Evolutionary conservation across 148 eudicot species (phyloP).

Genomic region (Fagopyrum homotropicum): DNA sequence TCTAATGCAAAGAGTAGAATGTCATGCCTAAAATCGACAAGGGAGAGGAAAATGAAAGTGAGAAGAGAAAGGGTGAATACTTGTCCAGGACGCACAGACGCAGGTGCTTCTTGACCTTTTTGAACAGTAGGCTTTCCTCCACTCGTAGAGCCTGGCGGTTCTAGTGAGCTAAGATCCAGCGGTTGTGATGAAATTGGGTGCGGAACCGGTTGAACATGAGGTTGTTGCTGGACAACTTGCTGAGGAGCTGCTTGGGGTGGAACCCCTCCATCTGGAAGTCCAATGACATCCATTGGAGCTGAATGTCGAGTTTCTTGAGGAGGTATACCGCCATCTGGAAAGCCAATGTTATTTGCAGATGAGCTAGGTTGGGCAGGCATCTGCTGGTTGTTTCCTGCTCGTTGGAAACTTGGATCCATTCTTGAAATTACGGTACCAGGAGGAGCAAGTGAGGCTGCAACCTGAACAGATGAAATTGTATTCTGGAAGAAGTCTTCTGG

Average conservation of each 20-base stretch:
- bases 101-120: slow-evolving; percentile 47
- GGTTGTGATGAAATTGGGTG: slow-evolving; percentile 53
- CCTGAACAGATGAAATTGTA: slow-evolving; percentile 84
- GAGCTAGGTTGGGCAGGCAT: slow-evolving; percentile 33
- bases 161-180: slow-evolving; percentile 78
- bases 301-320: slow-evolving; percentile 50
- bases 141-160: slow-evolving; percentile 47
- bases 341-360: slow-evolving; percentile 40
- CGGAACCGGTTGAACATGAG: slow-evolving; percentile 43
- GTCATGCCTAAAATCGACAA: not conserved
- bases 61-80: slow-evolving; percentile 24
- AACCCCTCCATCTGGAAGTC: slow-evolving; percentile 89
- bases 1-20: not conserved
- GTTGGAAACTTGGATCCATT: slow-evolving; percentile 62
- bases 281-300: slow-evolving; percentile 39
- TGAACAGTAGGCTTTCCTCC: slow-evolving; percentile 49
- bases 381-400: slow-evolving; percentile 31
- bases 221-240: slow-evolving; percentile 31
- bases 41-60: not conserved
- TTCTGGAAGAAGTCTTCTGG: slow-evolving; percentile 97
- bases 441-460: slow-evolving; percentile 78
- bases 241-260: slow-evolving; percentile 66
- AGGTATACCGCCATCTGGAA: slow-evolving; percentile 66
- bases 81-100: slow-evolving; percentile 93
- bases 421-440: slow-evolving; percentile 73